Evolutionary conservation across 805 yeast genomes (phyloP).

Genomic region (Phaffomyces antillensis): DNA sequence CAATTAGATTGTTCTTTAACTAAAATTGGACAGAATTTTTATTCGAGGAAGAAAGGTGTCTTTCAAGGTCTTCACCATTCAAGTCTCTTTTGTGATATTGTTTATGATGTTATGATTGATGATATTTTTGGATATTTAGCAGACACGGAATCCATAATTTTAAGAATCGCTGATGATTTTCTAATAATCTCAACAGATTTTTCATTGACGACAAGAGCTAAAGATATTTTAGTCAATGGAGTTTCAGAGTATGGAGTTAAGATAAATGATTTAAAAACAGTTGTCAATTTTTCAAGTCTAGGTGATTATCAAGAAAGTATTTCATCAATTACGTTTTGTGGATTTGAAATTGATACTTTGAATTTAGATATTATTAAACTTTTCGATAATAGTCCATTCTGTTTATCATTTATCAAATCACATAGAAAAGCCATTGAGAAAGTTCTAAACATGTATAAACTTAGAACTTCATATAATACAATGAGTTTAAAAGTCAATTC

Average conservation of each 20-base stretch:
- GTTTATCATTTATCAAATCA: conserved; percentile 9
- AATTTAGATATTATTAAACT: conserved; percentile 31
- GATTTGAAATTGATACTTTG: conserved; percentile 29
- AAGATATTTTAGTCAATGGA: conserved; percentile 27
- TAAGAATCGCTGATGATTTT: conserved; percentile 83
- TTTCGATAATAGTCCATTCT: conserved; percentile 14
- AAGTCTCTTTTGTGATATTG: conserved; percentile 63
- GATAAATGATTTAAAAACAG: conserved; percentile 32
- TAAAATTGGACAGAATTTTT: conserved; percentile 29
- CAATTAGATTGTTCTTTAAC: conserved; percentile 50
- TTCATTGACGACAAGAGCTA: conserved; percentile 25
- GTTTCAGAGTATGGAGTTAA: conserved; percentile 27
- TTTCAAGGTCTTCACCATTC: conserved; percentile 85
- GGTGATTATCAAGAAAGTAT: conserved; percentile 1
- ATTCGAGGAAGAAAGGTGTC: conserved; percentile 56
- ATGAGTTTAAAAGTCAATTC: conserved; percentile 20
- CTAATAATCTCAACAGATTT: conserved; percentile 50
- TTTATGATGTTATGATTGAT: conserved; percentile 56
- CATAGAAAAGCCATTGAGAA: conserved; percentile 7
- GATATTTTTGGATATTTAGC: conserved; percentile 18
- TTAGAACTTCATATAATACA: conserved; percentile 27
- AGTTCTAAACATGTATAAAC: conserved; percentile 20
- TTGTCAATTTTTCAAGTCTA: conserved; percentile 23
- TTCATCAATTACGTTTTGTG: conserved; percentile 33
- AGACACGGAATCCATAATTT: conserved; percentile 29